These are phyloP conservation scores for Xylaria arbuscula DNA, from an alignment of 2,329 filamentous ascomycete genomes.

Conservation along the genomic window DNA sequence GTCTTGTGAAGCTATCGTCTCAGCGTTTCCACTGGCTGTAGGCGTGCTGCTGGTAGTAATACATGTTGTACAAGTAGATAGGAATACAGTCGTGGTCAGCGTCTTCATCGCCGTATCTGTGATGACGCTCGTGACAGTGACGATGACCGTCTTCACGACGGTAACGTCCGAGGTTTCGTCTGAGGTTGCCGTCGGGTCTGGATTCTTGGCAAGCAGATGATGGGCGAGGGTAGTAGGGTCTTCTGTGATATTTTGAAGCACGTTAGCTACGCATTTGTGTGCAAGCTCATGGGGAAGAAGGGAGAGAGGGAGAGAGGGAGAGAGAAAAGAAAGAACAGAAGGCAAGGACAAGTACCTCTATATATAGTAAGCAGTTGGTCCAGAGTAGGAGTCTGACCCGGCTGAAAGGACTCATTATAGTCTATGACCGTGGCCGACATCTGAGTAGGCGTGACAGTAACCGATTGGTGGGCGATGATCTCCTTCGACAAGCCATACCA, in stretches of 20 bases:
- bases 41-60: neutral
- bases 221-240: neutral
- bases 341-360: slow-evolving; percentile 5
- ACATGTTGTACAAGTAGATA: slow-evolving; percentile 25
- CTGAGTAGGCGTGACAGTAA: neutral
- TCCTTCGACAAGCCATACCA: slow-evolving; percentile 41
- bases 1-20: neutral
- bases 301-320: neutral
- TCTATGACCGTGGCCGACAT: slow-evolving; percentile 18
- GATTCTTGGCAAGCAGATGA: neutral
- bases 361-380: neutral
- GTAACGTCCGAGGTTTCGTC: slow-evolving; percentile 15
- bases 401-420: neutral
- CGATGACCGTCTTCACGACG: slow-evolving; percentile 23
- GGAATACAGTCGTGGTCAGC: slow-evolving; percentile 27
- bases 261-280: slow-evolving; percentile 6
- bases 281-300: neutral
- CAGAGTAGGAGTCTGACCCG: neutral
- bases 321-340: no score
- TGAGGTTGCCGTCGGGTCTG: neutral
- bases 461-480: slow-evolving; percentile 26
- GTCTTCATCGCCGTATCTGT: slow-evolving; percentile 31
- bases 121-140: slow-evolving; percentile 31
- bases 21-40: neutral
- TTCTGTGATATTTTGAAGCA: neutral